A percentile compares a stretch with the other conserved stretches of the same genome.
These are phyloP conservation scores for Starmerella powellii DNA, from an alignment of 805 yeast genomes.

Conservation along the genomic window DNA sequence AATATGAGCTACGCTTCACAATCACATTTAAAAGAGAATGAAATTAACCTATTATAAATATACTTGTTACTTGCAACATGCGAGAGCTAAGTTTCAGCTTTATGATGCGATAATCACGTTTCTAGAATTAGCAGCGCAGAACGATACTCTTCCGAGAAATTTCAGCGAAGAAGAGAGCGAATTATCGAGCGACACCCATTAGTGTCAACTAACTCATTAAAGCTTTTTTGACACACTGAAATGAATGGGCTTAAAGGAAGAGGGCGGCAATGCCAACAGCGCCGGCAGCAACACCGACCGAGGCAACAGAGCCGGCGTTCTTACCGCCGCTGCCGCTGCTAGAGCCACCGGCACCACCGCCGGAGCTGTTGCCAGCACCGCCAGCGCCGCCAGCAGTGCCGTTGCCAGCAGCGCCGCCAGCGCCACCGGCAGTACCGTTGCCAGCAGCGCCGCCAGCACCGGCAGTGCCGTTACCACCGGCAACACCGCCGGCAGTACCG, in stretches of 20 bases:
- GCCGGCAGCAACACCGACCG: slow-evolving; percentile 20
- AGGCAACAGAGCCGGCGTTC: slow-evolving; percentile 10
- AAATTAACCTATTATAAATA: no score
- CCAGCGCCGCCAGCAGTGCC: slow-evolving; percentile 2
- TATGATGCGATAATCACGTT: no score
- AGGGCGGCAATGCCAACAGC: slow-evolving; percentile 18
- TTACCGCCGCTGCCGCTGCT: slow-evolving; percentile 6
- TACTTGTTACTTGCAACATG: no score
- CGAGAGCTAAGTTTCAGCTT: no score
- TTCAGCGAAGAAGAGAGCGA: no score
- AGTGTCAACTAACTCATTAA: no score
- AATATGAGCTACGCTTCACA: no score
- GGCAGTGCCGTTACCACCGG: slow-evolving; percentile 2
- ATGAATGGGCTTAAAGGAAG: slow-evolving; percentile 14
- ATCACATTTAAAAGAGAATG: no score
- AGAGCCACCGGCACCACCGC: slow-evolving; percentile 9
- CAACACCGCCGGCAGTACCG: slow-evolving; percentile 8
- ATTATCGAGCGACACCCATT: no score
- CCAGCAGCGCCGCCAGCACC: slow-evolving; percentile 1
- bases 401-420: slow-evolving; percentile 5
- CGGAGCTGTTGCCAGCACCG: background rate
- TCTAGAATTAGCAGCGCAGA: no score
- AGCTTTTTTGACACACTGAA: no score
- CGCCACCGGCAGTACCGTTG: slow-evolving; percentile 1
- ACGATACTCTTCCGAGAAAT: no score